Evolutionary conservation across 129 eudicot species (phyloP), one percentile per base, ranked within the genome.

Genomic region (Tagetes patula): DNA sequence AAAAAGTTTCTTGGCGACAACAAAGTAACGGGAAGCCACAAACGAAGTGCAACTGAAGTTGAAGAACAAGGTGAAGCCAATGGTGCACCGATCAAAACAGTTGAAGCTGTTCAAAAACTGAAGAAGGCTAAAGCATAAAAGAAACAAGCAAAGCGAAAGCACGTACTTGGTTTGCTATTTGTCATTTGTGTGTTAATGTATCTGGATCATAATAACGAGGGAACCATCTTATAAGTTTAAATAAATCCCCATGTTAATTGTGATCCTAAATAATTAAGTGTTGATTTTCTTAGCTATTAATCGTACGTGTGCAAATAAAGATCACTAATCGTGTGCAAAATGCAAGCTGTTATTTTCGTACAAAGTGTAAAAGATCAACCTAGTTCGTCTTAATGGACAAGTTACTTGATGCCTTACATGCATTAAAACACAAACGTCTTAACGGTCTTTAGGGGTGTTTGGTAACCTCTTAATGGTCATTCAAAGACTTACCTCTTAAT

Each of bases 1-100:
- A 81, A 71, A 61, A 69, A 75, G n/a, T 78, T 84, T 58, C 79
- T 83, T 49, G 10, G 31, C 10, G 46, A 45, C 20, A 42, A 60
- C 20, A 48, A 75, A 49, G 6, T 30, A 6, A 4, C 2, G 10
- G 42, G 12, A 43, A 62, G 0, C 32, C 42, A 2, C 4, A 77
- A 77, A 70, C 60, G 81, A 47, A 31, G 64, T 9, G 8, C 13
- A 49, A 48, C 14, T 20, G 20, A 38, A 30, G 34, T 1, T 14
- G 61, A 54, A 6, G 46, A 68, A 31, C 42, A 80, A 41, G 72
- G 43, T 40, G 63, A 60, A 41, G 59, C 12, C 27, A 42, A 14
- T 71, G 67, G 33, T 37, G 4, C 63, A 37, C 40, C 14, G 5
- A 38, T 9, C 12, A 64, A 60, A 70, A 4, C 46, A 20, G 27